Conservation (phyloP, 495 filamentous ascomycete species). For the Usnea hakonensis region DNA sequence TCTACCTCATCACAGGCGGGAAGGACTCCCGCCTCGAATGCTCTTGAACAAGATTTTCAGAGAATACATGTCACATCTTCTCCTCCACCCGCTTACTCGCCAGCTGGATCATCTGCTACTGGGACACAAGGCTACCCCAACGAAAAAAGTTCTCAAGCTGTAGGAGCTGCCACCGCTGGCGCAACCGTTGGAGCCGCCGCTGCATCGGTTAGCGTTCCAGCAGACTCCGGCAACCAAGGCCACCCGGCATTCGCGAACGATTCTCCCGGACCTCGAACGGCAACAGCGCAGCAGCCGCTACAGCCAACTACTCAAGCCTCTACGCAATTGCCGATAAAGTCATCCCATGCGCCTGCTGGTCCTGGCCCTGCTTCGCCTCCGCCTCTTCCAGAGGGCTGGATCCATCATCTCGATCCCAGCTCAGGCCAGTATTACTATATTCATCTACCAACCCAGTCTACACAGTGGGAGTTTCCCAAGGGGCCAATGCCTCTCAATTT, state of each 20-base stretch:
- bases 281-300: conserved; percentile 30
- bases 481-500: conserved; percentile 77
- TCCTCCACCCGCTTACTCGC: conserved; percentile 85
- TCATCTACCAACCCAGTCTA: conserved; percentile 89
- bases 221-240: conserved; percentile 44
- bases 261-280: conserved; percentile 37
- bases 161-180: conserved; percentile 26
- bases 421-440: conserved; percentile 99
- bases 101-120: conserved; percentile 52
- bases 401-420: conserved; percentile 88
- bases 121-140: conserved; percentile 59
- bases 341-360: conserved; percentile 46
- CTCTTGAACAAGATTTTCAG: conserved; percentile 80
- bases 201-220: conserved; percentile 20
- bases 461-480: conserved; percentile 98
- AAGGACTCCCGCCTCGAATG: conserved; percentile 40
- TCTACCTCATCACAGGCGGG: conserved; percentile 19
- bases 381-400: conserved; percentile 95
- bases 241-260: conserved; percentile 91
- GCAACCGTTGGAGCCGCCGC: conserved; percentile 25
- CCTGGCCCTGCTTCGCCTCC: conserved; percentile 74
- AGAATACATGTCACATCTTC: conserved; percentile 76
- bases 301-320: conserved; percentile 28
- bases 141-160: conserved; percentile 57
- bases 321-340: conserved; percentile 33